Conservation (phyloP, 108 stramenopile genomes). For the Skeletonema tropicum region DNA sequence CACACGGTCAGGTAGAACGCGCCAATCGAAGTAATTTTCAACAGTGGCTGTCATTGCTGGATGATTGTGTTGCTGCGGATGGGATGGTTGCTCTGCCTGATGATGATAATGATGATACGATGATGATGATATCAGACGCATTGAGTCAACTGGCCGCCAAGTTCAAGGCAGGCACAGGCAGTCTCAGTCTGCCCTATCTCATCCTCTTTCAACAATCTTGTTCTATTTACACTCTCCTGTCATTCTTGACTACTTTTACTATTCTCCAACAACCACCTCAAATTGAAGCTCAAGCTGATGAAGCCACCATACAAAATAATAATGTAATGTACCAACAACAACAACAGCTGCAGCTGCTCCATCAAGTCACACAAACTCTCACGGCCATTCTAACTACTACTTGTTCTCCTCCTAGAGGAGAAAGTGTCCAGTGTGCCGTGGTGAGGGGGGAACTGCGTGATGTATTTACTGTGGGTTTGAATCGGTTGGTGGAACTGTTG, state of each 20-base stretch:
- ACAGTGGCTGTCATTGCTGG: constrained; percentile 30
- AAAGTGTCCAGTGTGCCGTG: constrained; percentile 1
- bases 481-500: constrained; percentile 5
- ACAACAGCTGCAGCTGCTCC: neutral
- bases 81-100: too few relatives aligned
- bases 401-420: neutral
- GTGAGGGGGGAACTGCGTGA: constrained; percentile 23
- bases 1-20: constrained; percentile 15
- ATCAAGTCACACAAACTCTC: constrained; percentile 7
- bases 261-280: neutral
- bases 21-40: constrained; percentile 14
- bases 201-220: constrained; percentile 27
- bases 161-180: neutral
- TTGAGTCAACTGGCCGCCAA: neutral
- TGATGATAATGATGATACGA: too few relatives aligned
- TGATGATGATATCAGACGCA: neutral
- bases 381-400: constrained; percentile 6
- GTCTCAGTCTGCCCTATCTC: constrained; percentile 27
- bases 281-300: too few relatives aligned
- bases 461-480: constrained; percentile 33
- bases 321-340: neutral
- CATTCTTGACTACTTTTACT: constrained; percentile 47
- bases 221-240: constrained; percentile 56
- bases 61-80: constrained; percentile 32
- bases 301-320: too few relatives aligned